phyloP scores from a whole-genome alignment of 257 asterid genomes.

The Ajuga chamaepitys region DNA sequence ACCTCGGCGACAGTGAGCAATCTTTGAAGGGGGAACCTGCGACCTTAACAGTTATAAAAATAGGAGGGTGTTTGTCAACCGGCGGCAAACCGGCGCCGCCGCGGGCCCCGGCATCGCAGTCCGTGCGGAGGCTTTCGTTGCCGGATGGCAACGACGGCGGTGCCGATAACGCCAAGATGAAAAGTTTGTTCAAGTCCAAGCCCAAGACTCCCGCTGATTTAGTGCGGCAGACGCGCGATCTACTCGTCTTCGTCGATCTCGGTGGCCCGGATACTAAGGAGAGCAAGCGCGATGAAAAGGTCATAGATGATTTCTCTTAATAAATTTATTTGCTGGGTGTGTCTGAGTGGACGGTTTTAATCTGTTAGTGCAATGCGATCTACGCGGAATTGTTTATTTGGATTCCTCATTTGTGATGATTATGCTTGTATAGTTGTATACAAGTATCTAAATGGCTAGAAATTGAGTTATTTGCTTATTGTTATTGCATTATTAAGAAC shows the following conservation, averaged over 20 bases:
- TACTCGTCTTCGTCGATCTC: constrained; percentile 53
- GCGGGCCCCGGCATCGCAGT: constrained; percentile 32
- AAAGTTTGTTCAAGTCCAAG: constrained; percentile 71
- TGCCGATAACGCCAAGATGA: constrained; percentile 45
- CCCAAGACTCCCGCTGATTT: constrained; percentile 80
- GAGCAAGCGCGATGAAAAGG: constrained; percentile 87
- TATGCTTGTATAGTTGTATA: background rate
- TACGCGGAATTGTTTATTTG: background rate
- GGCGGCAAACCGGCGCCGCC: constrained; percentile 46
- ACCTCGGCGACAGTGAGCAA: background rate
- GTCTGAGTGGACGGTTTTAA: background rate
- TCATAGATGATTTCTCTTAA: too few species aligned
- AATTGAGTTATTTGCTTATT: background rate
- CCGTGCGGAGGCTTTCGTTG: constrained; percentile 37
- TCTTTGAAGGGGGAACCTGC: background rate
- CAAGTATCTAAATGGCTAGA: background rate
- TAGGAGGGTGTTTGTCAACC: constrained; percentile 68
- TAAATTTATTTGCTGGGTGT: too few species aligned
- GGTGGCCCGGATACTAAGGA: constrained; percentile 51
- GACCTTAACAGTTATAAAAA: constrained; percentile 20
- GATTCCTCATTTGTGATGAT: background rate
- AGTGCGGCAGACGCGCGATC: constrained; percentile 86
- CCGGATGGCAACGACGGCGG: constrained; percentile 23
- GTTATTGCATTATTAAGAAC: background rate
- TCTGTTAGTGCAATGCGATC: background rate